A percentile compares a stretch with the other conserved stretches of the same genome.
phyloP scores from a whole-genome alignment of 768 basidiomycete species.

The Mycena belliarum region DNA sequence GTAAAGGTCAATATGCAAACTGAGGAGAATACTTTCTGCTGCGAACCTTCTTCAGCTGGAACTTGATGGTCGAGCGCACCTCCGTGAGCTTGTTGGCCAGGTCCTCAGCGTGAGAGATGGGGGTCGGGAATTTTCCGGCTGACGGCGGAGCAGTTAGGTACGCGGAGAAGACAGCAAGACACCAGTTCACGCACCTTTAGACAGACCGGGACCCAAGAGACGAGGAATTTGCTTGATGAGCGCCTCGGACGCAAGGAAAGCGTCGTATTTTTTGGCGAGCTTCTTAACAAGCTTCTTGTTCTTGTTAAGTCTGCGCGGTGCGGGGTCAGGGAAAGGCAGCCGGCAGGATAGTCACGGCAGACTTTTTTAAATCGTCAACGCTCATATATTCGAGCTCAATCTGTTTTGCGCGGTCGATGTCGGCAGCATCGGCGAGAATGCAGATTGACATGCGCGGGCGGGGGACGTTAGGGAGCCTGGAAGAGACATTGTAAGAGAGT shows the following conservation, averaged over 20 bases:
- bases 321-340: neutral
- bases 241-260: conserved; percentile 95
- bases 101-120: conserved; percentile 91
- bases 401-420: conserved; percentile 98
- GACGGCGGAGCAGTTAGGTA: neutral
- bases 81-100: conserved; percentile 87
- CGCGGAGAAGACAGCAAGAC: neutral
- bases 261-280: conserved; percentile 99
- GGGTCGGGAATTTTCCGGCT: conserved; percentile 99
- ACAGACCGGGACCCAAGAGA: conserved; percentile 99
- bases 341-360: conserved; percentile 23
- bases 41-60: conserved; percentile 89
- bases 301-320: conserved; percentile 83
- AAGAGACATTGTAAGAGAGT: conserved; percentile 6
- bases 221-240: conserved; percentile 99
- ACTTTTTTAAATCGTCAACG: conserved; percentile 99
- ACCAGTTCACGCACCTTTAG: conserved; percentile 73
- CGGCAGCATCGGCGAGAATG: conserved; percentile 98
- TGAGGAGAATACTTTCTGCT: too few relatives aligned
- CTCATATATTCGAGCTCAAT: conserved; percentile 99
- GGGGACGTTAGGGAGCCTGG: conserved; percentile 92
- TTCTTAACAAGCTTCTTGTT: conserved; percentile 99
- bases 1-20: neutral
- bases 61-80: conserved; percentile 99
- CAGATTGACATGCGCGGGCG: conserved; percentile 99